Base-by-base conservation (phyloP, 805 yeast species). In the Kazachstania viticola region DNA sequence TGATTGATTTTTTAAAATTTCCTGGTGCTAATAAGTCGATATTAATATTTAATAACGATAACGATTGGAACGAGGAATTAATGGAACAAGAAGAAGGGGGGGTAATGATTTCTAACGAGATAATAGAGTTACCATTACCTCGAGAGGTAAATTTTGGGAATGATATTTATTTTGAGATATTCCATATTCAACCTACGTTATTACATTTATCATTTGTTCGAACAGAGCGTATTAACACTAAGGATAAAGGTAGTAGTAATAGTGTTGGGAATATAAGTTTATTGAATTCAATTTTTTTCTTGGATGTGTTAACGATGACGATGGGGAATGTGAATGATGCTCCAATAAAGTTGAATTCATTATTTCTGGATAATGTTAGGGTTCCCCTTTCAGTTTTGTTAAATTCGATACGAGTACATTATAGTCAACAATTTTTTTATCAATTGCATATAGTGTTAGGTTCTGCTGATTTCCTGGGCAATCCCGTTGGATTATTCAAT, bases 241-340 rank as follows among this genome's bases (percentile, higher is more conserved):
- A 73, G 34, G 83, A 76, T 34, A 68, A 68, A 23, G 69, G 75
- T 9, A 30, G 26, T 9, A 8, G 9, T 5, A 18, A 17, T 3
- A 21, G 25, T 14, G 25, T 17, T 7, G 31, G 36, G 33, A 16
- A 29, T 39, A 15, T 17, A 5, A 27, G 13, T 24, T 17, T 14
- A 17, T 29, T 36, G 13, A 16, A 38, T 2, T 51, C 87, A 30
- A 70, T 78, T 69, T 79, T 81, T 53, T 73, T 84, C 40, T 65
- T 83, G 42, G 84, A 91, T 52, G 75, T 88, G 24, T 62, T 91
- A 37, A 85, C 96, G 0, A 87, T 88, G 96, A 94, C 98, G 0
- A 73, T 91, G 40, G 98, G 97, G 17, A 91, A 88, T 53, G 82
- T 93, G 38, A 88, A 88, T 51, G 96, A 91, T 56, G 98, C 99